Percentiles rank a stretch among this genome's conserved stretches.
phyloP scores from a whole-genome alignment of 2,329 filamentous ascomycete genomes.

The Penicillium brevicompactum region DNA sequence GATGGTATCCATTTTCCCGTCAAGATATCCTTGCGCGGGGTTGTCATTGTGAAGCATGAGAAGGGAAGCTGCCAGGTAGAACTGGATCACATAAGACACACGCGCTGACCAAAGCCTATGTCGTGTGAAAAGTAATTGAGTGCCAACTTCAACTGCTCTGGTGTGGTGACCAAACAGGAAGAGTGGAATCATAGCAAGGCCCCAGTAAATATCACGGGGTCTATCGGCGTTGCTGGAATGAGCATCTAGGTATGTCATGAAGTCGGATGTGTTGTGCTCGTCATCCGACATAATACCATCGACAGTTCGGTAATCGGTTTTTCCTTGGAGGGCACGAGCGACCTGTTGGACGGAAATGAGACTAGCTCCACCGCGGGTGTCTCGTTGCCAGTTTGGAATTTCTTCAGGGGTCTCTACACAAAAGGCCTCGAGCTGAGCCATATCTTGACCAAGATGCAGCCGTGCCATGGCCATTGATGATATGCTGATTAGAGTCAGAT shows the following conservation, averaged over 20 bases:
- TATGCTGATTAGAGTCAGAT: conserved; percentile 60
- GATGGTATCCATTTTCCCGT: conserved; percentile 52
- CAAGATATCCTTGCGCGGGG: conserved; percentile 45
- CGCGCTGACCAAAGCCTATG: conserved; percentile 51
- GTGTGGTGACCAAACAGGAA: conserved; percentile 50
- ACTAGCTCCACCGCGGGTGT: conserved; percentile 61
- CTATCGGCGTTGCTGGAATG: conserved; percentile 53
- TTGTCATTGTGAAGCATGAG: conserved; percentile 47
- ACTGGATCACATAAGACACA: conserved; percentile 45
- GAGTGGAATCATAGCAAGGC: conserved; percentile 50
- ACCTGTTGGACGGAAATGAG: conserved; percentile 59
- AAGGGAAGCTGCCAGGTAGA: conserved; percentile 49
- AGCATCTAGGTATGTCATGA: conserved; percentile 50
- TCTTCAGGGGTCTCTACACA: conserved; percentile 60
- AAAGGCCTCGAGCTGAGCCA: conserved; percentile 60
- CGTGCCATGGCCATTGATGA: conserved; percentile 60
- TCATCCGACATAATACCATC: conserved; percentile 56
- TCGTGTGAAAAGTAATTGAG: conserved; percentile 43
- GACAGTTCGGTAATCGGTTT: conserved; percentile 54
- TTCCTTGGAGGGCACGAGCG: conserved; percentile 62
- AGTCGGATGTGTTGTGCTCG: conserved; percentile 54
- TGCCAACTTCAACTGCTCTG: conserved; percentile 47
- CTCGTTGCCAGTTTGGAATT: conserved; percentile 58
- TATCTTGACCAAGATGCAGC: conserved; percentile 59
- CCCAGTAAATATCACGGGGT: conserved; percentile 58